These are phyloP conservation scores for Hordeum marinum DNA, from an alignment of 176 grass and related monocot species.

Conservation along the genomic window DNA sequence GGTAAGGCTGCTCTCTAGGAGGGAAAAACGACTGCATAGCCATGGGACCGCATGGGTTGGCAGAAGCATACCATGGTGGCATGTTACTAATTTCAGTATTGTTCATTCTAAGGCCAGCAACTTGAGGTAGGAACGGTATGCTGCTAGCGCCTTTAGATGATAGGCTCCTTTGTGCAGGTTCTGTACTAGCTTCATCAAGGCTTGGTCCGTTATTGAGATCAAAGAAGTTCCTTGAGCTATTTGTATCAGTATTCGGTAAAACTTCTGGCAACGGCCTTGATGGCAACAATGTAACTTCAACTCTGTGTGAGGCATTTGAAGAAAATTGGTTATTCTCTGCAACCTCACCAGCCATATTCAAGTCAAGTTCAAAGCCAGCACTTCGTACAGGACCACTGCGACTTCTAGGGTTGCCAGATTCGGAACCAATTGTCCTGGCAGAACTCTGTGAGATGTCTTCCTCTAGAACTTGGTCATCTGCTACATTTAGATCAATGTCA, in stretches of 20 bases:
- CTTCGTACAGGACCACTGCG: slow-evolving; percentile 17
- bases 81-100: slow-evolving; percentile 46
- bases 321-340: slow-evolving; percentile 48
- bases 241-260: slow-evolving; percentile 26
- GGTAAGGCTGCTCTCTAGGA: slow-evolving; percentile 62
- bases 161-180: slow-evolving; percentile 44
- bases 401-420: slow-evolving; percentile 30
- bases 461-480: slow-evolving; percentile 60
- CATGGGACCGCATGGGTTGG: slow-evolving; percentile 44
- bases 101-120: slow-evolving; percentile 50
- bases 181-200: slow-evolving; percentile 56
- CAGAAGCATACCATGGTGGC: slow-evolving; percentile 54
- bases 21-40: slow-evolving; percentile 62
- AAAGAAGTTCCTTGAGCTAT: slow-evolving; percentile 62
- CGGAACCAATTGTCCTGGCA: slow-evolving; percentile 51
- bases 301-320: slow-evolving; percentile 21
- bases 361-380: slow-evolving; percentile 66
- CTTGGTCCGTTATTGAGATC: slow-evolving; percentile 80
- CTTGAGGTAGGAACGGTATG: slow-evolving; percentile 52
- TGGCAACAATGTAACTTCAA: slow-evolving; percentile 47
- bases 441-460: slow-evolving; percentile 43
- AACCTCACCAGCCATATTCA: slow-evolving; percentile 59
- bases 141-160: slow-evolving; percentile 32
- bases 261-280: slow-evolving; percentile 31
- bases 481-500: slow-evolving; percentile 82